Percentiles rank a stretch among this genome's conserved stretches.
phyloP scores from a whole-genome alignment of 1,284 basidiomycete species.

The Termitomyces sp. region DNA sequence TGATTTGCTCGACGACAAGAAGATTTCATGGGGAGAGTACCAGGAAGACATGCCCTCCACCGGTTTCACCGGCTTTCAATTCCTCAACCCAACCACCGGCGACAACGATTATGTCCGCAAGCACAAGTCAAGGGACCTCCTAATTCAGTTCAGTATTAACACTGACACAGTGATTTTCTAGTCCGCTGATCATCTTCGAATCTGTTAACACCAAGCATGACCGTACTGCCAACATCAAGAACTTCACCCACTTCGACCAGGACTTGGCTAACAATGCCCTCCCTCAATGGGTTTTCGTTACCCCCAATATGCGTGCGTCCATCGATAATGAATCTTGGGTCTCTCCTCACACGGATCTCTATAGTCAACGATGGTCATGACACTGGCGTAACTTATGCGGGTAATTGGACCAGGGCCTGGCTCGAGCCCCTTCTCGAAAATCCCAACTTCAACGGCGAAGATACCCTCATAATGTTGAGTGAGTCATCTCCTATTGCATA shows the following conservation, averaged over 20 bases:
- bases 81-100: conserved; percentile 6
- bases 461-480: conserved; percentile 23
- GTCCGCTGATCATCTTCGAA: conserved; percentile 48
- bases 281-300: conserved; percentile 61
- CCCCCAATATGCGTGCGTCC: conserved; percentile 43
- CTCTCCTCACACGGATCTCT: not conserved
- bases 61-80: conserved; percentile 38
- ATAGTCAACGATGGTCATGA: conserved; percentile 51
- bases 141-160: not conserved
- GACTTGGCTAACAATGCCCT: conserved; percentile 48
- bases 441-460: conserved; percentile 20
- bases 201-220: conserved; percentile 36
- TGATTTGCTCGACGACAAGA: conserved; percentile 59
- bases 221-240: conserved; percentile 48
- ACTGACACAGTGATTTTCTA: conserved; percentile 2
- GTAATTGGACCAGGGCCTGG: conserved; percentile 50
- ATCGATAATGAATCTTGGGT: not conserved
- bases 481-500: conserved; percentile 2
- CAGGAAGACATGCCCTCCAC: conserved; percentile 60
- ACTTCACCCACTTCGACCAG: conserved; percentile 58
- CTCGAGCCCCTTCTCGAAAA: conserved; percentile 47
- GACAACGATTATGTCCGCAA: conserved; percentile 51
- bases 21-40: conserved; percentile 51
- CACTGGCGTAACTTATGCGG: conserved; percentile 47
- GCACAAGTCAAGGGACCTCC: conserved; percentile 36